Conservation (phyloP, 257 asterid species). For the Scutellaria baicalensis region DNA sequence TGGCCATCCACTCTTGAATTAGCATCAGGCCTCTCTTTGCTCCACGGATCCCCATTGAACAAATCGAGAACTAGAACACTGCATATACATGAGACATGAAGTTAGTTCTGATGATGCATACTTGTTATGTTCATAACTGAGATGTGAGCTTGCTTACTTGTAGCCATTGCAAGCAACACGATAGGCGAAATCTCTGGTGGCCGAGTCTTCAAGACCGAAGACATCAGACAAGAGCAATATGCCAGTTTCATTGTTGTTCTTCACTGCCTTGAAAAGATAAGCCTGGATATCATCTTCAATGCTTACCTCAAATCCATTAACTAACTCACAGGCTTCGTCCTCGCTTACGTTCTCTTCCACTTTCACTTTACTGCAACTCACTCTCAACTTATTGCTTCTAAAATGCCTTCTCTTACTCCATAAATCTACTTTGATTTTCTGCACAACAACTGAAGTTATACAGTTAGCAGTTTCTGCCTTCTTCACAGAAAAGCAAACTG, state of each 20-base stretch:
- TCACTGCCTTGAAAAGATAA: slow-evolving; percentile 59
- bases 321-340: slow-evolving; percentile 80
- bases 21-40: slow-evolving; percentile 39
- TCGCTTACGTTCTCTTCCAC: slow-evolving; percentile 40
- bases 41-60: slow-evolving; percentile 69
- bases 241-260: slow-evolving; percentile 77
- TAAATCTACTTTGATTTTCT: slow-evolving; percentile 30
- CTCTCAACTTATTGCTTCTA: slow-evolving; percentile 16
- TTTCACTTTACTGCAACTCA: slow-evolving; percentile 37
- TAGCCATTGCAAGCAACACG: slow-evolving; percentile 81
- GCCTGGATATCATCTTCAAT: slow-evolving; percentile 58
- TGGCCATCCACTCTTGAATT: slow-evolving; percentile 41
- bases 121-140: background rate
- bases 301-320: slow-evolving; percentile 52
- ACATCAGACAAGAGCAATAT: slow-evolving; percentile 72
- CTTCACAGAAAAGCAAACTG: background rate
- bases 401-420: slow-evolving; percentile 15
- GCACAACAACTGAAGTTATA: slow-evolving; percentile 58
- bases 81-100: slow-evolving; percentile 19
- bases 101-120: too few relatives aligned
- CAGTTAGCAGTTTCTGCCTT: slow-evolving; percentile 23
- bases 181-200: slow-evolving; percentile 74
- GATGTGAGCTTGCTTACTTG: slow-evolving; percentile 50
- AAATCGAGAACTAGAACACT: slow-evolving; percentile 82
- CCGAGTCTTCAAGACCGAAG: slow-evolving; percentile 63